Evolutionary conservation across 2,329 filamentous ascomycete species (phyloP).

Genomic region (Fusarium palustre): DNA sequence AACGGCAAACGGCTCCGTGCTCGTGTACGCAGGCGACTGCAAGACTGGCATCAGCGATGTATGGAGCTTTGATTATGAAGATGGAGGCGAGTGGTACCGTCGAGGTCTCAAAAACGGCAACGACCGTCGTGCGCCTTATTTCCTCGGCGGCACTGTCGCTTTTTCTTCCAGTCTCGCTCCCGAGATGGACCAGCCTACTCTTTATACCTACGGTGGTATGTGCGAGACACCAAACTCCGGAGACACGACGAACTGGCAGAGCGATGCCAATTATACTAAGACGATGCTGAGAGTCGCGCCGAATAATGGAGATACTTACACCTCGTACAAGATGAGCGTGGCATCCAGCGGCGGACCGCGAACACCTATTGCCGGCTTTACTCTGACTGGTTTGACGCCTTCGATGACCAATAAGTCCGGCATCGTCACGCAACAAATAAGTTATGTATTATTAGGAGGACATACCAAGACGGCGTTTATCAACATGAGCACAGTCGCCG

Average conservation of each 20-base stretch:
- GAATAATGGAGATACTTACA: slow-evolving; percentile 44
- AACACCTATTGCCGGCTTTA: slow-evolving; percentile 87
- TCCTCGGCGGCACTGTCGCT: slow-evolving; percentile 68
- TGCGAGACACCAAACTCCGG: slow-evolving; percentile 67
- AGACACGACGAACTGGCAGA: slow-evolving; percentile 68
- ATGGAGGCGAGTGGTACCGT: slow-evolving; percentile 40
- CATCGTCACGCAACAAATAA: slow-evolving; percentile 76
- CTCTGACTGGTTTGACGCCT: slow-evolving; percentile 78
- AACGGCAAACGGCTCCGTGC: slow-evolving; percentile 75
- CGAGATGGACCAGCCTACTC: slow-evolving; percentile 62
- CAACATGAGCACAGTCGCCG: slow-evolving; percentile 91
- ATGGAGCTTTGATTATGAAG: slow-evolving; percentile 69
- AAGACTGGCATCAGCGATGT: slow-evolving; percentile 65
- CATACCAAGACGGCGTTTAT: slow-evolving; percentile 87
- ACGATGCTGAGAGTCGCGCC: slow-evolving; percentile 77
- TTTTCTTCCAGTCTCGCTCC: slow-evolving; percentile 74
- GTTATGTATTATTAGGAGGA: slow-evolving; percentile 85
- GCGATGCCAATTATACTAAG: slow-evolving; percentile 81
- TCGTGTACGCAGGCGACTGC: slow-evolving; percentile 81
- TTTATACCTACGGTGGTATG: slow-evolving; percentile 92
- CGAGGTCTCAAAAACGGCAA: slow-evolving; percentile 37
- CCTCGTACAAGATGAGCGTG: slow-evolving; percentile 53
- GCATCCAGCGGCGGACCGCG: slow-evolving; percentile 69
- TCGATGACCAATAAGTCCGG: slow-evolving; percentile 76
- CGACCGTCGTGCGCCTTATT: slow-evolving; percentile 56